Evolutionary conservation across 768 basidiomycete species (phyloP), one percentile per base, ranked within the genome.

Genomic region (Postia placenta): DNA sequence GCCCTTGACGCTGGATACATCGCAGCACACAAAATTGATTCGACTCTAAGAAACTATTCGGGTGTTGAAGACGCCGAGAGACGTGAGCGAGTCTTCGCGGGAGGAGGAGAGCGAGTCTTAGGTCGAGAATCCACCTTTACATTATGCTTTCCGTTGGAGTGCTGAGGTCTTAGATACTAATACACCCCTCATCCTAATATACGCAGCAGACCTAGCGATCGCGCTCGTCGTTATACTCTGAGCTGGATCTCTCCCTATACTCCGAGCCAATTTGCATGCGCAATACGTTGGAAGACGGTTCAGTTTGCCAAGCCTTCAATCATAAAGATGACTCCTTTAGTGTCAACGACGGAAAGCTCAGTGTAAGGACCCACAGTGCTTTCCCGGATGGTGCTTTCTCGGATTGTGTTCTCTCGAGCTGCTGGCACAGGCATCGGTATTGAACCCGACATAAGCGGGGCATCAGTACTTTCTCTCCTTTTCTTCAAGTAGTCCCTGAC

Each of bases 401-500:
- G 38, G 15, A n/a, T n/a, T n/a, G n/a, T n/a, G n/a, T n/a, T n/a
- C n/a, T n/a, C n/a, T n/a, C n/a, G n/a, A n/a, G n/a, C n/a, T 33
- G 45, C 44, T 15, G 45, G 38, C 19, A 49, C 48, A 2, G 56
- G 55, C 20, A 61, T 59, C 5, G 54, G 51, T 55, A 56, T 60
- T 4, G 52, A 54, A 25, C 53, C 50, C 24, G 58, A 39, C 1
- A 57, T 50, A 2, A 49, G 54, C 0, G 56, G 48, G 23, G 58
- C 51, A 0, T 52, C 53, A 24, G 41, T 44, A 12, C 62, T 57
- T 30, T 61, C 50, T 25, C 60, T 55, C 54, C 84, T 67, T 60
- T 87, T 90, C 56, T 72, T 74, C 58, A 88, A 56, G 57, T 83
- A 90, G 58, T 88, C 87, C 15, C 82, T 74, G 47, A 90, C 68